A percentile compares a stretch with the other conserved stretches of the same genome.
phyloP scores from a whole-genome alignment of 1,139 yeast species.

The Suhomyces atakaporum region DNA sequence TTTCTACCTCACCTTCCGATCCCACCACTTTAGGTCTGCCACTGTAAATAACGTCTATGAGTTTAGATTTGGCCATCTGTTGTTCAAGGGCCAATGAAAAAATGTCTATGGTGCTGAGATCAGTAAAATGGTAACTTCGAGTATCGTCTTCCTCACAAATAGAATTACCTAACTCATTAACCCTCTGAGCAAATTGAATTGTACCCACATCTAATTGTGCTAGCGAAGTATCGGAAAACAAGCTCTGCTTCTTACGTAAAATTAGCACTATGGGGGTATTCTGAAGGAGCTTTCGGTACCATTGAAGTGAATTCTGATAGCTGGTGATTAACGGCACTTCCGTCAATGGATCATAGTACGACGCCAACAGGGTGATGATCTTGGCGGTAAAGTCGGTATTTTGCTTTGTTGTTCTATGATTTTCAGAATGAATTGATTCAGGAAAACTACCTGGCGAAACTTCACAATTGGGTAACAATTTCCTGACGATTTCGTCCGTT shows the following conservation, averaged over 20 bases:
- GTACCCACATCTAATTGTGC: conserved; percentile 18
- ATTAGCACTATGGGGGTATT: conserved; percentile 38
- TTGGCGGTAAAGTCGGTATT: conserved; percentile 26
- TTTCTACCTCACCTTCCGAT: not conserved
- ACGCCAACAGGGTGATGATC: conserved; percentile 23
- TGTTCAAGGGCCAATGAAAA: conserved; percentile 30
- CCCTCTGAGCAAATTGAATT: conserved; percentile 1
- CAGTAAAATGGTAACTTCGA: conserved; percentile 34
- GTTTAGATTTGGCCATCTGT: conserved; percentile 3
- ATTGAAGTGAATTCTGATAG: conserved; percentile 25
- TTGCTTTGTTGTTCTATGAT: conserved; percentile 17
- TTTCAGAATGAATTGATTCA: conserved; percentile 17
- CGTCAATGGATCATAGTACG: conserved; percentile 25
- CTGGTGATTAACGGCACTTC: conserved; percentile 17
- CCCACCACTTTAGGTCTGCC: not conserved
- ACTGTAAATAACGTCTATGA: not conserved
- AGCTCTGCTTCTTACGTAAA: conserved; percentile 29
- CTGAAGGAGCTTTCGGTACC: conserved; percentile 31
- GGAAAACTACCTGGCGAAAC: conserved; percentile 11
- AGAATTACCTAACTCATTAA: conserved; percentile 17
- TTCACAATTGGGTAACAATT: not conserved
- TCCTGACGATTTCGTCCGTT: conserved; percentile 17
- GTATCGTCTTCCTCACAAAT: conserved; percentile 8
- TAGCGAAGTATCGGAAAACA: conserved; percentile 32
- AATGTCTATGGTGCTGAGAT: conserved; percentile 30